Evolutionary conservation across 75 land plant species (phyloP), one percentile per base, ranked within the genome.

Genomic region (Pinus albicaulis): DNA sequence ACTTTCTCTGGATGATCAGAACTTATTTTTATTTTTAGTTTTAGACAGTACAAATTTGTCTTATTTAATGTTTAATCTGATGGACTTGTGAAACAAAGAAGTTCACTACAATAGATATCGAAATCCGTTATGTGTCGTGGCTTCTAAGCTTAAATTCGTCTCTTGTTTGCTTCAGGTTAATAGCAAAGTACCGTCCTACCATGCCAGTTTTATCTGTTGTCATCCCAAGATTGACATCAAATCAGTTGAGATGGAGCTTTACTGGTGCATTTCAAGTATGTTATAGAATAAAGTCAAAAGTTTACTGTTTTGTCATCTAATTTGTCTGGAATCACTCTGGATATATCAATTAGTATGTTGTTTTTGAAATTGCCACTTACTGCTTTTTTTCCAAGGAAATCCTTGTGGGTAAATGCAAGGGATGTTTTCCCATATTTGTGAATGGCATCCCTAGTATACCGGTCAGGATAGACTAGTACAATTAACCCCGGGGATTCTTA

Each of bases 171-270:
- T 56, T 26, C 82, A 83, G 86, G 61, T 77, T 84, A 74, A 80
- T 84, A 55, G 79, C 86, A 14, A 84, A 84, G 20, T 84, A 84
- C 59, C 38, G 83, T 6, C 86, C 86, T 62, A 71, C 79, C 16
- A 84, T 84, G 86, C 86, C 86, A 20, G 79, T 80, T 12, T 72
- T 84, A 20, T 48, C 61, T 41, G 84, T 84, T 44, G 84, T 84
- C 59, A 84, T 84, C 38, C 86, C 86, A 48, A 57, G 74, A 22
- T 55, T 84, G 55, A 72, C 72, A 4, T 80, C 84, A 55, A 77
- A 80, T 63, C 78, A 75, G 20, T 25, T 80, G 53, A 78, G 74
- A 16, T 84, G 82, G 82, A 80, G 86, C 76, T 84, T 84, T 61
- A 84, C 78, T 34, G 86, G 86, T 26, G 78, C 86, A 48, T 84